A percentile compares a stretch with the other conserved stretches of the same genome.
Conservation (phyloP, 768 basidiomycete species). For the Mycena pura region DNA sequence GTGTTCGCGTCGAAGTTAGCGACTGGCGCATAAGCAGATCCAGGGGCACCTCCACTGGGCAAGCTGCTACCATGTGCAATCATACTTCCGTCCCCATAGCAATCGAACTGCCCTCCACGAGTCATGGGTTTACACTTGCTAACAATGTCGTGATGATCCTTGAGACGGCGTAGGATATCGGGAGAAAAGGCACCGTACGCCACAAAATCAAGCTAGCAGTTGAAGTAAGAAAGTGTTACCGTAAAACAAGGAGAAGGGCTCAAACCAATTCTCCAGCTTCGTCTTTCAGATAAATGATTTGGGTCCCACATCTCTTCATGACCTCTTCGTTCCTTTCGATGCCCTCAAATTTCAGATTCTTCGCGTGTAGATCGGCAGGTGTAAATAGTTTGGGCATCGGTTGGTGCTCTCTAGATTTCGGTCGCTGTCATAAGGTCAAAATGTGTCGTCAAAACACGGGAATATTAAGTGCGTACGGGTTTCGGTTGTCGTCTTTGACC, state of each 20-base stretch:
- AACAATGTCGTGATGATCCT: background rate
- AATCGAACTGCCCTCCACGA: background rate
- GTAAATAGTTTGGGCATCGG: background rate
- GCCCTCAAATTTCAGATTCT: background rate
- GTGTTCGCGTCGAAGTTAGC: background rate
- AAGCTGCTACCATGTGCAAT: background rate
- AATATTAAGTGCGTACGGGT: background rate
- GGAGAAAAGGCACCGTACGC: background rate
- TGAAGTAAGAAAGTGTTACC: background rate
- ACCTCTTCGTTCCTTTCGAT: background rate
- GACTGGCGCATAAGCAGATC: background rate
- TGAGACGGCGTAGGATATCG: background rate
- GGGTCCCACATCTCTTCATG: background rate
- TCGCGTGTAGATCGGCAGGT: background rate
- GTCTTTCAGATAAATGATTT: background rate
- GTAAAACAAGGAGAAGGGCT: no score
- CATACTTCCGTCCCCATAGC: background rate
- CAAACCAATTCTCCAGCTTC: background rate
- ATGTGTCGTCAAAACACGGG: background rate
- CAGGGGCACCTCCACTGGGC: background rate
- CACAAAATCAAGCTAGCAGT: background rate
- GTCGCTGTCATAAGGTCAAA: background rate
- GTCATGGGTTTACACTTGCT: background rate
- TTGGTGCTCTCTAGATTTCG: background rate
- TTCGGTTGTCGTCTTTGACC: background rate